Conservation (phyloP, 345 rosid genomes). For the Cardiospermum halicacabum region DNA sequence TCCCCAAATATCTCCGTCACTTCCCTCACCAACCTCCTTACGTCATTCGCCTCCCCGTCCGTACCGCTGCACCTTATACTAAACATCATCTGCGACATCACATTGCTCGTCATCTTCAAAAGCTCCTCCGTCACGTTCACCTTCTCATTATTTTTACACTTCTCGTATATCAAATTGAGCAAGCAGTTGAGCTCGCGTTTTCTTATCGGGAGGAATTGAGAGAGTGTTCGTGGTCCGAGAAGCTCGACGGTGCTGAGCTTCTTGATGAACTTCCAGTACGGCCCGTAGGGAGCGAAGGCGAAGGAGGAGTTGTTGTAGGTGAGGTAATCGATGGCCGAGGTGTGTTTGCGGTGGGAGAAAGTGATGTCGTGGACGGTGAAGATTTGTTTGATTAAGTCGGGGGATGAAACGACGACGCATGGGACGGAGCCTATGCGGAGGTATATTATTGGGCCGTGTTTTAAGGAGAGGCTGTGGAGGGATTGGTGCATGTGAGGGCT, state of each 20-base stretch:
- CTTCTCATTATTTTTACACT: conserved; percentile 15
- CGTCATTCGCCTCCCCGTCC: conserved; percentile 27
- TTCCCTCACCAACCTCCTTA: conserved; percentile 24
- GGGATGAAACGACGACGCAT: conserved; percentile 35
- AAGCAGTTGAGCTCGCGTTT: conserved; percentile 20
- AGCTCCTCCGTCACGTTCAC: conserved; percentile 40
- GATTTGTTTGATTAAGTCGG: conserved; percentile 31
- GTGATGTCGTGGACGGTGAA: conserved; percentile 32
- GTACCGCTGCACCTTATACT: conserved; percentile 32
- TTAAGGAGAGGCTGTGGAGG: conserved; percentile 18
- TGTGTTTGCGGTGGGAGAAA: conserved; percentile 29
- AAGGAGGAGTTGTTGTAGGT: conserved; percentile 38
- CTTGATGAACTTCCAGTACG: conserved; percentile 45
- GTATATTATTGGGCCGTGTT: conserved; percentile 30
- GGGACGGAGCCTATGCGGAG: conserved; percentile 33
- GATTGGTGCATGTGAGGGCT: conserved; percentile 33
- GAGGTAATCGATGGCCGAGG: conserved; percentile 33
- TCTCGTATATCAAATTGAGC: conserved; percentile 8
- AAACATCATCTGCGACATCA: conserved; percentile 44
- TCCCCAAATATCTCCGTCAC: conserved; percentile 43
- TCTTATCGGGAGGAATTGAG: conserved; percentile 34
- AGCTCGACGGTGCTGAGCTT: conserved; percentile 41
- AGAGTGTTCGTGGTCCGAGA: conserved; percentile 29
- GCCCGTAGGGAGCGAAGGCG: conserved; percentile 37
- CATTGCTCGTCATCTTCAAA: conserved; percentile 32